phyloP scores from a whole-genome alignment of 225 moss, liverwort and hornwort species.

The Marchantia polymorpha region DNA sequence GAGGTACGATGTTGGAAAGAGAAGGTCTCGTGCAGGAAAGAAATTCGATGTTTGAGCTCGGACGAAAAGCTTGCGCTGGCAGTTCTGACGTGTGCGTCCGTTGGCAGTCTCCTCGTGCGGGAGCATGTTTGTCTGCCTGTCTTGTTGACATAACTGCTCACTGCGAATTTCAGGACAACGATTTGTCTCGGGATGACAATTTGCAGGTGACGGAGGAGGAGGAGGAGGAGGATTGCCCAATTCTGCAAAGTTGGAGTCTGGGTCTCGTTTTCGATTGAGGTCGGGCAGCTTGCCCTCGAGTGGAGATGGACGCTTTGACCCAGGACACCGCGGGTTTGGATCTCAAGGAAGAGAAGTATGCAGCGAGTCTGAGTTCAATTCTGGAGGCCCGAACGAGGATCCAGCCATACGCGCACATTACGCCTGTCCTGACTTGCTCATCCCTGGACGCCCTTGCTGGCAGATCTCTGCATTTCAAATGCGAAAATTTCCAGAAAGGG shows the following conservation, averaged over 20 bases:
- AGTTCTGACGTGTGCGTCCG: no score
- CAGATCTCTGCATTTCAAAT: slow-evolving; percentile 72
- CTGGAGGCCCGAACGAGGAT: slow-evolving; percentile 56
- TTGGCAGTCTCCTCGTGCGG: no score
- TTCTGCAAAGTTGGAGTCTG: background rate
- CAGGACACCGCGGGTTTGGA: background rate
- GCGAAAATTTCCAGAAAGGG: slow-evolving; percentile 81
- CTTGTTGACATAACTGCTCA: no score
- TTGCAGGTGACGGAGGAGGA: background rate
- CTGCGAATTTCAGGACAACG: no score
- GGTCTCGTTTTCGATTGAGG: background rate
- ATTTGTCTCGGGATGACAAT: no score
- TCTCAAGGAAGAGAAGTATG: slow-evolving; percentile 32
- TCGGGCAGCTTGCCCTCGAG: background rate
- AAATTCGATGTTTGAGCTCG: no score
- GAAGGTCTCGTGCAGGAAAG: no score
- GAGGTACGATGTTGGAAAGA: no score
- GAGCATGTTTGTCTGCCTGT: no score
- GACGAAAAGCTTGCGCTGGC: no score
- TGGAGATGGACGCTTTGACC: background rate
- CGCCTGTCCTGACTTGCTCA: slow-evolving; percentile 59
- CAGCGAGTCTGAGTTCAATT: slow-evolving; percentile 61
- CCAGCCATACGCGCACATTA: slow-evolving; percentile 48
- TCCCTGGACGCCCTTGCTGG: slow-evolving; percentile 55
- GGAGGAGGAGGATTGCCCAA: background rate